Evolutionary conservation across 2,329 filamentous ascomycete species (phyloP), one percentile per base, ranked within the genome.

Genomic region (Microsporum ferrugineum): DNA sequence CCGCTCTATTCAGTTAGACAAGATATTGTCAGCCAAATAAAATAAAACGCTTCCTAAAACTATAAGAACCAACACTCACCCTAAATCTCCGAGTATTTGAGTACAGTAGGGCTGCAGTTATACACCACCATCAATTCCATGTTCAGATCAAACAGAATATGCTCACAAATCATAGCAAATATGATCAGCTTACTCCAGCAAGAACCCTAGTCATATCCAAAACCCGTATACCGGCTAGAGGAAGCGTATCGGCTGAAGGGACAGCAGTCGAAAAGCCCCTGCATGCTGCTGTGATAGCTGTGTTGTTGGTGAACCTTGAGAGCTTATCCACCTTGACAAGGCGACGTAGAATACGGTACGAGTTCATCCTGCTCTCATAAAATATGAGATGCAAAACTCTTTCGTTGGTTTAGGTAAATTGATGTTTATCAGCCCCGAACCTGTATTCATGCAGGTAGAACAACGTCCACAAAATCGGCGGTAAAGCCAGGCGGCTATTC

Each of bases 181-280:
- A 63, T 47, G 58, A 57, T 10, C 12, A 62, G 81, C 87, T 76
- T 79, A 96, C 92, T 61, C 94, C 94, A 65, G 94, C 94, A 65
- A 99, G 77, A 1, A 99, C 94, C 76, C 94, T 84, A 2, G 92
- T 97, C 91, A 99, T 95, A 73, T 99, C 94, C 64, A 99, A 80
- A 12, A 97, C 91, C 60, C 88, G 85, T 67, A 94, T 87, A 0
- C 94, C 94, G 39, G 89, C 84, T 67, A 99, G 80, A 27, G 94
- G 92, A 36, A 88, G 73, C 14, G 78, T 80, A 33, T 76, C 77
- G 58, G 76, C 71, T 66, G 76, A 71, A 53, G 71, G 66, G 58
- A 72, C 69, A 62, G 74, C 71, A 34, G 76, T 78, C 43, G 79
- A 78, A 63, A 72, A 75, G 43, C 63, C 66, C 60, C 71, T 70